These are phyloP conservation scores for Phylloporus sp. DNA, from an alignment of 768 basidiomycete species.

Conservation along the genomic window DNA sequence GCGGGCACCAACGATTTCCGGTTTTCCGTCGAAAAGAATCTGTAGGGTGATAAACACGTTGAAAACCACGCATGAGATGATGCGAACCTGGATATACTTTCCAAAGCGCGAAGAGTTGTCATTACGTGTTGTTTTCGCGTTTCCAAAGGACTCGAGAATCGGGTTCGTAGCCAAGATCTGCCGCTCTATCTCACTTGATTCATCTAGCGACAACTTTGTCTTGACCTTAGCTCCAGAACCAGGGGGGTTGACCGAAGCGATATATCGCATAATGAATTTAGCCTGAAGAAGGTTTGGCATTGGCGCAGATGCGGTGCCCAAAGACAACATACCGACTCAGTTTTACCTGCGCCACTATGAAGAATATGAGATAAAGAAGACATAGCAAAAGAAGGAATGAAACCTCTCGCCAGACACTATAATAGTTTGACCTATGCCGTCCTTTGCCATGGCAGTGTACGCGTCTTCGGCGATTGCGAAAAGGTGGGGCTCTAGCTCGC, in stretches of 20 bases:
- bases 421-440: conserved; percentile 94
- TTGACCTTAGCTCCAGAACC: conserved; percentile 54
- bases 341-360: conserved; percentile 96
- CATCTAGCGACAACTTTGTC: conserved; percentile 72
- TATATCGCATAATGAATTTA: conserved; percentile 98
- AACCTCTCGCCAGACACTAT: conserved; percentile 98
- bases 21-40: conserved; percentile 94
- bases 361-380: conserved; percentile 9
- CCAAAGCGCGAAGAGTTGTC: conserved; percentile 99
- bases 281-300: conserved; percentile 45
- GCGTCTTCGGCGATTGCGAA: conserved; percentile 99
- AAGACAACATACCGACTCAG: conserved; percentile 71
- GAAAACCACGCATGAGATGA: background rate
- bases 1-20: conserved; percentile 97
- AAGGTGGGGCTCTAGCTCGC: conserved; percentile 94
- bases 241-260: conserved; percentile 93
- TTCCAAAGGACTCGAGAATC: conserved; percentile 97
- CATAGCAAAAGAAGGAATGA: conserved; percentile 17
- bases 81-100: conserved; percentile 90
- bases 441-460: conserved; percentile 93
- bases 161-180: conserved; percentile 99
- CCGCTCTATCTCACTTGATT: conserved; percentile 90
- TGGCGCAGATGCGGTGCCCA: background rate
- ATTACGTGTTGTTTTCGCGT: conserved; percentile 98
- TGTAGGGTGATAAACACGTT: conserved; percentile 29